These are phyloP conservation scores for Protea cynaroides DNA, from an alignment of 164 flowering plant genomes.

Conservation along the genomic window DNA sequence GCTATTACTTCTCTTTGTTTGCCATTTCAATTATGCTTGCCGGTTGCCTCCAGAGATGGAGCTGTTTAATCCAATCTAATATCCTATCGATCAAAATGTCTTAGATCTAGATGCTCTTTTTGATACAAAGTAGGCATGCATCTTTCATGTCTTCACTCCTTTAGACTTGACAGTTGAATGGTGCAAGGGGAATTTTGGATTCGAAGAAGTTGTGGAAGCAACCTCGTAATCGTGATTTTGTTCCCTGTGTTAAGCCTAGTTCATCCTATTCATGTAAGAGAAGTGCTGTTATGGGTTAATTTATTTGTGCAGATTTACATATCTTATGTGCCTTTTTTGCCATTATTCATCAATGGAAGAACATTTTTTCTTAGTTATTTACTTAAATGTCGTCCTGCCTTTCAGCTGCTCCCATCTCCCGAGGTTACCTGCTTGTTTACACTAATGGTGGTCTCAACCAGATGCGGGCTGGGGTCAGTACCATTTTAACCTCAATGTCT, in stretches of 20 bases:
- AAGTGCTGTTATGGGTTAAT: background rate
- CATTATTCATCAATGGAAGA: background rate
- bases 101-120: conserved; percentile 6
- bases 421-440: conserved; percentile 80
- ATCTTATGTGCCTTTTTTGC: background rate
- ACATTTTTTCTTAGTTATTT: background rate
- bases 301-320: background rate
- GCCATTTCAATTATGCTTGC: background rate
- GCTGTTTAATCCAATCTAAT: background rate
- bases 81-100: background rate
- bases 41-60: background rate
- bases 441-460: conserved; percentile 99
- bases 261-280: conserved; percentile 55
- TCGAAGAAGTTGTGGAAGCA: conserved; percentile 84
- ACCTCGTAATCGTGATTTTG: conserved; percentile 59
- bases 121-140: conserved; percentile 45
- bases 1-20: background rate
- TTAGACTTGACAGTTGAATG: conserved; percentile 91
- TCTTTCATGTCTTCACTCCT: conserved; percentile 82
- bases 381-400: conserved; percentile 10
- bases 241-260: conserved; percentile 66
- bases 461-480: conserved; percentile 97
- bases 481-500: conserved; percentile 2
- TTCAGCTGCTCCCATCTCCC: conserved; percentile 63
- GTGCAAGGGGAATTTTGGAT: conserved; percentile 34